Percentiles rank a stretch among this genome's conserved stretches.
Evolutionary conservation across 2,329 filamentous ascomycete species (phyloP).

Genomic region (Aspergillus clavatus): DNA sequence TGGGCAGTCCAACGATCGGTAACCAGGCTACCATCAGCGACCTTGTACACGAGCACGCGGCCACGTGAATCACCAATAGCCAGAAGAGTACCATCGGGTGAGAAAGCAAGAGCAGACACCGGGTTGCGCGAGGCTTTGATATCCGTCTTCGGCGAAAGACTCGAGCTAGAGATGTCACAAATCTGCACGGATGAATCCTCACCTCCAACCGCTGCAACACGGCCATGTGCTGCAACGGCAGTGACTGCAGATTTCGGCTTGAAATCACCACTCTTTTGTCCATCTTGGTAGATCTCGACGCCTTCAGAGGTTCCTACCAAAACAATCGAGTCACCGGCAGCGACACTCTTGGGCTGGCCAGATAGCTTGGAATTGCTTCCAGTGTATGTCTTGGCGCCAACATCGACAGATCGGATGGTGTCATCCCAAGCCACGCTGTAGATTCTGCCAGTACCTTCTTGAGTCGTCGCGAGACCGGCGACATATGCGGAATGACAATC

Average conservation of each 20-base stretch:
- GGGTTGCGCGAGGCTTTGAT: constrained; percentile 65
- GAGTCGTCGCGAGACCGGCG: constrained; percentile 62
- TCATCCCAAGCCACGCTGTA: constrained; percentile 95
- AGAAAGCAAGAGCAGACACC: constrained; percentile 80
- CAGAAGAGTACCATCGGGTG: constrained; percentile 67
- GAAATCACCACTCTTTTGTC: constrained; percentile 55
- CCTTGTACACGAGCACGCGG: constrained; percentile 79
- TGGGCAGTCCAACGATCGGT: constrained; percentile 76
- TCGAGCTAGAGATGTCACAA: constrained; percentile 59
- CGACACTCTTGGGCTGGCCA: constrained; percentile 74
- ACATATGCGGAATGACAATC: constrained; percentile 82
- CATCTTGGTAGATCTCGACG: constrained; percentile 56
- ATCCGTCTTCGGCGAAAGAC: constrained; percentile 50
- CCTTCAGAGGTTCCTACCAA: constrained; percentile 58
- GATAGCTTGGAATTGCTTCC: constrained; percentile 63
- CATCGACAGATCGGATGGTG: constrained; percentile 72
- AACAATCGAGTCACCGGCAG: constrained; percentile 49
- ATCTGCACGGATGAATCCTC: constrained; percentile 71
- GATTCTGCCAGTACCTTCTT: constrained; percentile 53
- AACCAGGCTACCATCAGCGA: constrained; percentile 62
- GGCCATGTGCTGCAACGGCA: constrained; percentile 64
- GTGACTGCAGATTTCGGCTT: constrained; percentile 62
- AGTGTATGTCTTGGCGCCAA: constrained; percentile 68
- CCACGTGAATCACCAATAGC: constrained; percentile 79
- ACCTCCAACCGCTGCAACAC: constrained; percentile 68